These are phyloP conservation scores for Delphinella strobiligena DNA, from an alignment of 2,329 filamentous ascomycete genomes.

Conservation along the genomic window DNA sequence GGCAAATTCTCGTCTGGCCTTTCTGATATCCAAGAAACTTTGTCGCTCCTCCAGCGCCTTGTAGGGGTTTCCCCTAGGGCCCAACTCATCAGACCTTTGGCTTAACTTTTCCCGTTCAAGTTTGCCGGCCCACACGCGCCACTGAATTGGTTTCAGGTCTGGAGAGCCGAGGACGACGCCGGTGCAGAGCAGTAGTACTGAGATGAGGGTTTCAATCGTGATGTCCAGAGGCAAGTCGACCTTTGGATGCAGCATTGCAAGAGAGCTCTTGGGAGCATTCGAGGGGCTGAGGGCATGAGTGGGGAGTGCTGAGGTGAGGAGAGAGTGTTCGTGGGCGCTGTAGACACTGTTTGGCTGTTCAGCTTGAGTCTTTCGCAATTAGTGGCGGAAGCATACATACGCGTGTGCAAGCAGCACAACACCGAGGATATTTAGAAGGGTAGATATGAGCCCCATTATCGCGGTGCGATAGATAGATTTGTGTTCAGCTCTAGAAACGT, in stretches of 20 bases:
- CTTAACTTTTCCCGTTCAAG: conserved; percentile 56
- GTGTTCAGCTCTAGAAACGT: too few species aligned
- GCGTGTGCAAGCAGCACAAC: conserved; percentile 73
- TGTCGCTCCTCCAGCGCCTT: conserved; percentile 63
- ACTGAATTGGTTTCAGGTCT: conserved; percentile 71
- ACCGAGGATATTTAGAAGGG: conserved; percentile 59
- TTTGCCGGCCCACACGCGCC: conserved; percentile 70
- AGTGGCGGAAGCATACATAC: conserved; percentile 42
- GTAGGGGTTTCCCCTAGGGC: conserved; percentile 72
- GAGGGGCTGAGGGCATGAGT: conserved; percentile 15
- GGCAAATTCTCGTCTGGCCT: conserved; percentile 63
- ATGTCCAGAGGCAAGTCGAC: conserved; percentile 67
- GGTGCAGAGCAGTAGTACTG: conserved; percentile 66
- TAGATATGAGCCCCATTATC: conserved; percentile 69
- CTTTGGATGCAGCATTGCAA: conserved; percentile 12
- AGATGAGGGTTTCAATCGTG: conserved; percentile 69
- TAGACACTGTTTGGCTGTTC: conserved; percentile 57
- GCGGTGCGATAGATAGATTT: too few species aligned
- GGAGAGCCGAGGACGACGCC: conserved; percentile 72
- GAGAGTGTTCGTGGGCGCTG: conserved; percentile 85
- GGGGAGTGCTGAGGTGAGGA: conserved; percentile 38
- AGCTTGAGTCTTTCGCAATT: conserved; percentile 2
- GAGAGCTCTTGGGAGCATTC: conserved; percentile 11
- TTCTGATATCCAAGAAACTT: conserved; percentile 77
- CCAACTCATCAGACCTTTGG: conserved; percentile 45